Base-by-base conservation (phyloP, 1,139 yeast genomes). In the Nakaseomyces bracarensis region DNA sequence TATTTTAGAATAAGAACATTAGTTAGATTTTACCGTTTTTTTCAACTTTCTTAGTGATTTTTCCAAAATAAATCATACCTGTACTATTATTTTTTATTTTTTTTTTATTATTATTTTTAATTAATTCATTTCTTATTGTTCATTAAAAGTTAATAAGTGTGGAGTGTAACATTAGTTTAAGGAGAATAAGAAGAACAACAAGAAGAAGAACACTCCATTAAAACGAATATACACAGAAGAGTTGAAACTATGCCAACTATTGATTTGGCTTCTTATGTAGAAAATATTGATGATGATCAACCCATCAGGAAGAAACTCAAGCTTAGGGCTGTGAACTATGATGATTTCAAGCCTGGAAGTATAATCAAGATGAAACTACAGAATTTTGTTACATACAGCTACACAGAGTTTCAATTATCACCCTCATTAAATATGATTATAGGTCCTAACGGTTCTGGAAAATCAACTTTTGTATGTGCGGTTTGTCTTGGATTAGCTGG, bases 371-470 rank as follows among this genome's bases (percentile, higher is more conserved):
- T 87, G 23, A 71, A 69, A 44, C 73, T 87, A 46, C 65, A 64
- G 46, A 84, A 89, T 61, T 89, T 89, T 67, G 87, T 93, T 54
- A 86, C 96, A 0, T 89, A 89, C 58, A 65, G 79, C 2, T 68
- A 75, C 44, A 83, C 91, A 0, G 91, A 83, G 58, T 89, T 86
- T 61, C 69, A 71, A 36, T 71, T 89, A 41, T 84, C 94, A 0
- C 96, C 97, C 0, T 72, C 81, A 2, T 69, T 93, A 58, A 93
- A 93, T 60, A 78, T 93, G 85, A 83, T 93, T 45, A 83, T 91
- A 43, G 98, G 97, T 0, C 97, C 98, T 5, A 93, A 93, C 58
- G 99, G 99, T 30, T 79, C 96, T 0, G 99, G 99, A 5, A 93
- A 93, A 59, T 80, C 93, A 39, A 86, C 98, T 0, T 75, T 91